Conservation (phyloP, 1,139 yeast genomes). For the Kodamaea arcana region DNA sequence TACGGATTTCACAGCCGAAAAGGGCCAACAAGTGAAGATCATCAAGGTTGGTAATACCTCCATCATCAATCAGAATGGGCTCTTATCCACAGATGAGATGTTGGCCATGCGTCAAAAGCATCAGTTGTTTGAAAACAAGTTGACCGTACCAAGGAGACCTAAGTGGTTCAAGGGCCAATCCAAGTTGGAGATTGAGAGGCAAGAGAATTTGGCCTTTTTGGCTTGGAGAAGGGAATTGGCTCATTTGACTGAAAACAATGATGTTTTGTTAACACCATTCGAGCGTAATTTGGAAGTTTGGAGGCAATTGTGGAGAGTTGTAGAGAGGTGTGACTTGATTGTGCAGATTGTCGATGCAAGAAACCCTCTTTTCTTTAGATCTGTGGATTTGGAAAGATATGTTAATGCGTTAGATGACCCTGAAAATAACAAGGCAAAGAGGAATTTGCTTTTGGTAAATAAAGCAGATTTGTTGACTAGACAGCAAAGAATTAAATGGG, state of each 20-base stretch:
- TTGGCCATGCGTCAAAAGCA: conserved; percentile 61
- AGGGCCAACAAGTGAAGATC: conserved; percentile 77
- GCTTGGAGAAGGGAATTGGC: conserved; percentile 94
- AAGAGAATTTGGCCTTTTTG: conserved; percentile 86
- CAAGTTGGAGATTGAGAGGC: conserved; percentile 73
- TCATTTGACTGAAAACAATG: conserved; percentile 72
- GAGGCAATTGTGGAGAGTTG: conserved; percentile 98
- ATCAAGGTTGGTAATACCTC: conserved; percentile 67
- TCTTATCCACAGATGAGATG: conserved; percentile 68
- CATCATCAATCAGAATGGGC: conserved; percentile 40
- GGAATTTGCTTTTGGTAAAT: conserved; percentile 79
- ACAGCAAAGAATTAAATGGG: conserved; percentile 81
- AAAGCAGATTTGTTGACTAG: conserved; percentile 86
- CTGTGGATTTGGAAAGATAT: conserved; percentile 81
- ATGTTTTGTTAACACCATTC: conserved; percentile 88
- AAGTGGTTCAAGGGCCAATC: conserved; percentile 73
- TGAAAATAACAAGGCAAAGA: conserved; percentile 47
- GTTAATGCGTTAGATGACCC: conserved; percentile 67
- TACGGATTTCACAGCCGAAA: conserved; percentile 93
- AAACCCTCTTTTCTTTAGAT: conserved; percentile 86
- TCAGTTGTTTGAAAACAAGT: conserved; percentile 67
- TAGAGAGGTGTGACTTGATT: conserved; percentile 88
- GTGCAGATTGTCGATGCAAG: conserved; percentile 98
- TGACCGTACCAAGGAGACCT: conserved; percentile 96
- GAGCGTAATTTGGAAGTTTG: conserved; percentile 97